Evolutionary conservation across 2,329 filamentous ascomycete species (phyloP).

Genomic region (Rugonectria rugulosa): DNA sequence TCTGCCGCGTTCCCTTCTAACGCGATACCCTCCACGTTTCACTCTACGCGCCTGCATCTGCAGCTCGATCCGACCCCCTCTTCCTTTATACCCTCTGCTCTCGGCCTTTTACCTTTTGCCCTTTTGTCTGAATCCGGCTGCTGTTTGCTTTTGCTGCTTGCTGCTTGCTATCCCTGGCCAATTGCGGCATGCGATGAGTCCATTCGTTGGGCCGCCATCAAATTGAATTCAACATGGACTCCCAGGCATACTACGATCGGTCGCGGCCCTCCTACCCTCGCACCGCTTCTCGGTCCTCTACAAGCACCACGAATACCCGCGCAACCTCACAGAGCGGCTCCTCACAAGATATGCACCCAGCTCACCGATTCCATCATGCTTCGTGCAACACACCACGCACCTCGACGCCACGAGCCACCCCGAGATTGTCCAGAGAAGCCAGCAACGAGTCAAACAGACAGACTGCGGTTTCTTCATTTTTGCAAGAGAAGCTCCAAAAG

Average conservation of each 20-base stretch:
- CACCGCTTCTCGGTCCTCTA: constrained; percentile 56
- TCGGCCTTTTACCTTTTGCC: too few relatives aligned
- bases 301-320: constrained; percentile 51
- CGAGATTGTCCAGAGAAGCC: constrained; percentile 52
- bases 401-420: constrained; percentile 47
- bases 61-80: too few relatives aligned
- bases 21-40: too few relatives aligned
- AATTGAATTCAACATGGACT: too few relatives aligned
- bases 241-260: constrained; percentile 37
- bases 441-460: constrained; percentile 51
- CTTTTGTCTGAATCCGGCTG: too few relatives aligned
- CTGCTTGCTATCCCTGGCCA: background rate
- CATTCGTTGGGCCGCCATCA: constrained; percentile 25
- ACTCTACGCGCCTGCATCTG: too few relatives aligned
- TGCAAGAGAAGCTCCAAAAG: constrained; percentile 63
- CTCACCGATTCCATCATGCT: constrained; percentile 51
- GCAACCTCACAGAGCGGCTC: constrained; percentile 49
- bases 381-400: constrained; percentile 49
- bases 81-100: too few relatives aligned
- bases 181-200: background rate
- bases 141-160: too few relatives aligned
- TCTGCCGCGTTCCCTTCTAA: too few relatives aligned
- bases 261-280: constrained; percentile 47
- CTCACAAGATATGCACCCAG: constrained; percentile 45
- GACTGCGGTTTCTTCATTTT: constrained; percentile 56